Evolutionary conservation across 2,329 filamentous ascomycete species (phyloP).

Genomic region (Pyrenochaeta sp.): DNA sequence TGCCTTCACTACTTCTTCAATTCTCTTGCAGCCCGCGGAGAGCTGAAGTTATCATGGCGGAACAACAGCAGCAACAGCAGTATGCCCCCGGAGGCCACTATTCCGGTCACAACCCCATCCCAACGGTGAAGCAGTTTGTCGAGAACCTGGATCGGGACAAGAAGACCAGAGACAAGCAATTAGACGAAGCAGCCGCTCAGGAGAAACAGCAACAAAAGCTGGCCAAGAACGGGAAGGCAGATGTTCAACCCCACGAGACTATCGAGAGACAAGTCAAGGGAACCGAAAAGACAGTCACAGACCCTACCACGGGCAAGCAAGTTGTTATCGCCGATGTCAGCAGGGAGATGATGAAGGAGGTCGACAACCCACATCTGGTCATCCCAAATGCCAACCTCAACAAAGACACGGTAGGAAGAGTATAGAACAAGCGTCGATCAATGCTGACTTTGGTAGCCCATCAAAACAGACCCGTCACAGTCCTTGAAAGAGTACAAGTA

Average conservation of each 20-base stretch:
- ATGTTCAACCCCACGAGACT: slow-evolving; percentile 54
- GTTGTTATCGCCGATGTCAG: slow-evolving; percentile 86
- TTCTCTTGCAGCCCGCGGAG: slow-evolving; percentile 7
- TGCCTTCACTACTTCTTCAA: slow-evolving; percentile 7
- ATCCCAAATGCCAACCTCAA: slow-evolving; percentile 90
- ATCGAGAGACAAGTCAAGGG: slow-evolving; percentile 54
- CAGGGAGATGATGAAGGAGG: slow-evolving; percentile 71
- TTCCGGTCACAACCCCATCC: slow-evolving; percentile 82
- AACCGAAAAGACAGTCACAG: slow-evolving; percentile 71
- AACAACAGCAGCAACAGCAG: slow-evolving; percentile 58
- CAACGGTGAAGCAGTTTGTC: slow-evolving; percentile 86
- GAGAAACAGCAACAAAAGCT: slow-evolving; percentile 57
- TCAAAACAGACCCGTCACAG: slow-evolving; percentile 75
- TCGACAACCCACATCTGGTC: slow-evolving; percentile 76
- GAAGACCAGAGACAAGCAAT: slow-evolving; percentile 72
- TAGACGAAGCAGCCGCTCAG: slow-evolving; percentile 61
- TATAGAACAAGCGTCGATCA: background rate
- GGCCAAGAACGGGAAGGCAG: slow-evolving; percentile 37
- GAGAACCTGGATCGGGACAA: slow-evolving; percentile 81
- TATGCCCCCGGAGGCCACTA: slow-evolving; percentile 71
- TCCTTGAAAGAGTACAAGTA: slow-evolving; percentile 80
- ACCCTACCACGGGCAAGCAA: slow-evolving; percentile 86
- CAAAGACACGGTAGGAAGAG: slow-evolving; percentile 67
- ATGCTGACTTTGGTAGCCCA: slow-evolving; percentile 51
- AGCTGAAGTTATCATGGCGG: slow-evolving; percentile 49